Conservation (phyloP, 306 rosid species). For the Aeschynomene evenia region DNA sequence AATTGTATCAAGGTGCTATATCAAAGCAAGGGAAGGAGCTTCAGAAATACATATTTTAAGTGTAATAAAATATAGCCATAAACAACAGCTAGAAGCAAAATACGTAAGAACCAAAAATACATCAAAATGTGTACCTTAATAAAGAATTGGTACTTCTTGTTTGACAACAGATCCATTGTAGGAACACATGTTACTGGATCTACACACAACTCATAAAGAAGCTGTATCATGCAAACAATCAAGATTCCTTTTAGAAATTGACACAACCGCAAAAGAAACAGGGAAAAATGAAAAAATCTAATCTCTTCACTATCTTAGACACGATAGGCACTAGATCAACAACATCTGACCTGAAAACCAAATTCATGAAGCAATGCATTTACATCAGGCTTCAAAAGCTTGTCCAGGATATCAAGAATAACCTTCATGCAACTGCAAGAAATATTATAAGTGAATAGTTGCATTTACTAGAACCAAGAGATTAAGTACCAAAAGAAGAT, state of each 20-base stretch:
- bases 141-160: slow-evolving; percentile 77
- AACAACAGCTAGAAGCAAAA: slow-evolving; percentile 12
- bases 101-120: neutral
- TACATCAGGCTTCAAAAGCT: slow-evolving; percentile 75
- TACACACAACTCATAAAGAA: slow-evolving; percentile 74
- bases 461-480: slow-evolving; percentile 14
- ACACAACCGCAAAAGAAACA: neutral
- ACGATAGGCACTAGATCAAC: slow-evolving; percentile 22
- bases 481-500: slow-evolving; percentile 3
- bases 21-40: neutral
- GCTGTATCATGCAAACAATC: slow-evolving; percentile 53
- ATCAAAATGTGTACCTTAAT: slow-evolving; percentile 54
- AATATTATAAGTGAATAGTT: slow-evolving; percentile 28
- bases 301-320: neutral
- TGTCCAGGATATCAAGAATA: slow-evolving; percentile 87
- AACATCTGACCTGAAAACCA: slow-evolving; percentile 82
- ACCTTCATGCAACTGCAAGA: slow-evolving; percentile 90
- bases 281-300: neutral
- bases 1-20: slow-evolving; percentile 81
- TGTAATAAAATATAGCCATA: slow-evolving; percentile 3
- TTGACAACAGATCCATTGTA: slow-evolving; percentile 75
- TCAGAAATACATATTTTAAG: neutral
- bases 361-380: slow-evolving; percentile 88
- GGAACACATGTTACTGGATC: slow-evolving; percentile 83
- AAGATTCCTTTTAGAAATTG: slow-evolving; percentile 6